Evolutionary conservation across 2,329 filamentous ascomycete species (phyloP).

Genomic region (Ophiosphaerella narmari): DNA sequence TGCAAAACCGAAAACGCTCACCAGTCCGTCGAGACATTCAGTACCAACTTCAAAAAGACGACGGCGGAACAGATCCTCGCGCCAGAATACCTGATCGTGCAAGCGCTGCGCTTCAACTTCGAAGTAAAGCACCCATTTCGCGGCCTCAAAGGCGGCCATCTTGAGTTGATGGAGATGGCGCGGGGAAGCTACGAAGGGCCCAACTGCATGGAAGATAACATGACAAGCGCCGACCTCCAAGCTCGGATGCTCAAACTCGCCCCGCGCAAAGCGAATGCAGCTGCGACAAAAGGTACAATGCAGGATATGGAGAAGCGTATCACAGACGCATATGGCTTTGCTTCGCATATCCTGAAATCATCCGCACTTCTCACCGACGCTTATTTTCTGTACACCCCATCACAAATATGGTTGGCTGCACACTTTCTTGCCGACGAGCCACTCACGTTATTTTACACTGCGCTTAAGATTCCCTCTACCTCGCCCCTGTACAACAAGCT

Average conservation of each 20-base stretch:
- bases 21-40: slow-evolving; percentile 67
- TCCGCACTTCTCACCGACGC: slow-evolving; percentile 86
- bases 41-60: slow-evolving; percentile 52
- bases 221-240: slow-evolving; percentile 30
- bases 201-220: slow-evolving; percentile 13
- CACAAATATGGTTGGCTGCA: slow-evolving; percentile 88
- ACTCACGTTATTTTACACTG: slow-evolving; percentile 57
- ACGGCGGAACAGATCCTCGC: slow-evolving; percentile 83
- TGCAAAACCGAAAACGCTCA: slow-evolving; percentile 91
- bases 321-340: slow-evolving; percentile 69
- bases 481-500: slow-evolving; percentile 39
- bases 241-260: slow-evolving; percentile 31
- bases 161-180: slow-evolving; percentile 75
- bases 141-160: slow-evolving; percentile 80
- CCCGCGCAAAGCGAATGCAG: slow-evolving; percentile 21
- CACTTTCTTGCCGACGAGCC: slow-evolving; percentile 74
- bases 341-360: slow-evolving; percentile 60
- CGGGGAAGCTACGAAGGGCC: slow-evolving; percentile 59
- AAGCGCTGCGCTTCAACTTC: slow-evolving; percentile 90
- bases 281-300: slow-evolving; percentile 15
- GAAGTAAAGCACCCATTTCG: slow-evolving; percentile 91
- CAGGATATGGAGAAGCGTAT: slow-evolving; percentile 52
- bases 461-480: slow-evolving; percentile 47
- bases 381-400: slow-evolving; percentile 96
- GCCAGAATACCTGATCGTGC: slow-evolving; percentile 89